Base-by-base conservation (phyloP, 2,329 filamentous ascomycete species). In the Leptographium procerum region DNA sequence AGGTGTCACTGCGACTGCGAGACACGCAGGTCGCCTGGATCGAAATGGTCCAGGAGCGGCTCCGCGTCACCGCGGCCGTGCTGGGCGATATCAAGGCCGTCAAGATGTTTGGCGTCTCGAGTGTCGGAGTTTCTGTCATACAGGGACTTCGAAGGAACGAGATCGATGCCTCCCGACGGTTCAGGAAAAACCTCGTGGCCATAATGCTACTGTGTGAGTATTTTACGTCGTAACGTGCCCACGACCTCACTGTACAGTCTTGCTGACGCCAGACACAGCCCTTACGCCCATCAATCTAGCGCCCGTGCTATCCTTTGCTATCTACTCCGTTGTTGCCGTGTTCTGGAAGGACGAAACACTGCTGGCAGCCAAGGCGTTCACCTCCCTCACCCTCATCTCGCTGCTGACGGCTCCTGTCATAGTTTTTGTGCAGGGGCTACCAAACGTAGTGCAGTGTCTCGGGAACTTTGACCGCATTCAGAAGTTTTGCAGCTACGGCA, bases 11-110 rank as follows among this genome's bases (percentile, higher is more conserved):
- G 16, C 34, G 34, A 16, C 34, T 36, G 34, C 34, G 34, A 16
- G 34, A 36, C 10, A 36, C 34, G 34, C 34, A 36, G 16, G 34
- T 36, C 10, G 34, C 34, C 16, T 36, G 34, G 5, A n/a, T n/a
- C n/a, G n/a, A 36, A 13, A 36, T 13, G 34, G 10, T 36, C 4
- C 34, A 36, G 34, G 34, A 36, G 10, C 34, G 10, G 34, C 34
- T 36, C 34, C 34, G 34, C 10, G 8, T 36, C 34, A 7, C 34
- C 16, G 69, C 75, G 3, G 70, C 70, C 3, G 74, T 78, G 63
- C 67, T 81, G 1, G 72, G 71, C 4, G 74, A 72, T 22, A 79
- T n/a, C n/a, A 80, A 78, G 61, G 73, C 72, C 24, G 69, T 80
- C 56, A 80, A 79, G 62, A 73, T 80, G 59, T 69, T 74, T 1